Evolutionary conservation across 306 rosid genomes (phyloP), one percentile per base, ranked within the genome.

Genomic region (Ormosia semicastrata): DNA sequence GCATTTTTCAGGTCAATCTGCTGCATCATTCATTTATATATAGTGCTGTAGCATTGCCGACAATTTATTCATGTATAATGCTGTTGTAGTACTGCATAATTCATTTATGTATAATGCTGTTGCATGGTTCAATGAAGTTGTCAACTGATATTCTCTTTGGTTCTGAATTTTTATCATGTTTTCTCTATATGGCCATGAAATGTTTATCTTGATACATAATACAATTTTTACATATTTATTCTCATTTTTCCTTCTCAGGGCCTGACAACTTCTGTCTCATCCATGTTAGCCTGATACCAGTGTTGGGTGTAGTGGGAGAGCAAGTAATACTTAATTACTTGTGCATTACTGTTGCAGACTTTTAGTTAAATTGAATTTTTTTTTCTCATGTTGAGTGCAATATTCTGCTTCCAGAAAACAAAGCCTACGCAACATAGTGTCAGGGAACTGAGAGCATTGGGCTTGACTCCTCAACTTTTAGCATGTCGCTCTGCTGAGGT

Each of bases 401-500:
- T 54, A 64, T 81, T 77, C 65, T 83, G 86, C 75, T 67, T 73
- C 29, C 88, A 96, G 98, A 96, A 96, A 92, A 96, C 99, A 68
- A 93, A 96, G 88, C 98, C 98, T 34, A 93, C 99, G 9, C 99
- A 93, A 71, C 98, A 92, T 43, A 96, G 99, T 83, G 98, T 96
- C 66, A 89, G 98, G 88, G 99, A 96, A 81, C 84, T 96, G 24
- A 88, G 99, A 84, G 99, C 97, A 73, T 80, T 96, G 85, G 99
- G 99, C 73, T 82, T 96, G 89, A 96, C 99, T 30, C 97, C 98
- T 82, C 96, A 96, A 87, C 93, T 96, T 46, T 85, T 96, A 87
- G 98, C 98, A 46, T 91, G 97, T 84, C 94, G 99, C 56, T 96
- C 99, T 69, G 92, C 98, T 64, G 92, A 96, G 99, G 99, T 95